Percentiles rank a stretch among this genome's conserved stretches.
phyloP scores from a whole-genome alignment of 495 filamentous ascomycete species.

The Tuber calosporum region DNA sequence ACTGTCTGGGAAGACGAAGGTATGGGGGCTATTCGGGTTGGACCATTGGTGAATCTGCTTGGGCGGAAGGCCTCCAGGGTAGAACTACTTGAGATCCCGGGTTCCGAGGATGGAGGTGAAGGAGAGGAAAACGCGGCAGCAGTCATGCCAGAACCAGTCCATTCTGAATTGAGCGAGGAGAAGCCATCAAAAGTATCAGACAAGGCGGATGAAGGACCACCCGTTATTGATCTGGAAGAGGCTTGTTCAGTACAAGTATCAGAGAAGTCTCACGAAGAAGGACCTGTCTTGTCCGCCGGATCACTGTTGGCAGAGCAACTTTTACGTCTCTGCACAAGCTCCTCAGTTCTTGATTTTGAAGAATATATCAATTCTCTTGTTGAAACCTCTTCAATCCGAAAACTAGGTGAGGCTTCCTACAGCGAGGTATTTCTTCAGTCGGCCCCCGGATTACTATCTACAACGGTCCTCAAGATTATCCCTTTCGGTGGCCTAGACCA shows the following conservation, averaged over 20 bases:
- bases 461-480: constrained; percentile 41
- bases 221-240: background rate
- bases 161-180: constrained; percentile 1
- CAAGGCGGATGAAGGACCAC: background rate
- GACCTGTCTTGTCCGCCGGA: background rate
- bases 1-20: constrained; percentile 37
- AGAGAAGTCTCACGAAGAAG: constrained; percentile 2
- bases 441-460: background rate
- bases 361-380: constrained; percentile 26
- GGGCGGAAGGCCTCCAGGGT: background rate
- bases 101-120: constrained; percentile 17
- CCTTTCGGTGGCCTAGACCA: constrained; percentile 36
- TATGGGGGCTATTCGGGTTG: constrained; percentile 11
- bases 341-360: constrained; percentile 31
- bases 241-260: background rate
- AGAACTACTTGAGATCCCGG: constrained; percentile 13
- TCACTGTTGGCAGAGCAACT: constrained; percentile 20
- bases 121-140: background rate
- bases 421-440: constrained; percentile 38
- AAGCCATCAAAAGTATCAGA: background rate
- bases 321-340: constrained; percentile 24
- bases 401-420: constrained; percentile 41
- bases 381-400: constrained; percentile 22
- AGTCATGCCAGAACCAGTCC: background rate
- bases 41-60: background rate